Base-by-base conservation (phyloP, 2,329 filamentous ascomycete species). In the Arthrobotrys entomopaga region DNA sequence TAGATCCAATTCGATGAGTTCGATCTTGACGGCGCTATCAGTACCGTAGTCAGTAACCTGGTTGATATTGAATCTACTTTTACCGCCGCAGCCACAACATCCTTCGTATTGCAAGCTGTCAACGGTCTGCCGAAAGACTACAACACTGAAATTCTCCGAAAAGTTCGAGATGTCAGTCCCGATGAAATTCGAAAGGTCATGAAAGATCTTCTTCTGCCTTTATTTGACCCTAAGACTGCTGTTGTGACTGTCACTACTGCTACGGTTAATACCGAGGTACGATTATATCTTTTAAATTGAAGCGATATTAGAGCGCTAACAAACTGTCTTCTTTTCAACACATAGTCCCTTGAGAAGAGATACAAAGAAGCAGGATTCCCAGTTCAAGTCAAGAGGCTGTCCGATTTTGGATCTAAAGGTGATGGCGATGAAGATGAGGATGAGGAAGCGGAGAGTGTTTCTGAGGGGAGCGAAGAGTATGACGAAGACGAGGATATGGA, bases 181-280 rank as follows among this genome's bases (percentile, higher is more conserved):
- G 89, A 93, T 11, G 88, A 97, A 79, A 90, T 98, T 77, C 90
- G 88, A 81, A 84, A 84, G 22, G 91, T 88, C 1, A 87, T 99
- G 83, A 86, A 83, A 60, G 89, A 92, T 16, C 85, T 94, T 60
- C 85, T 99, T 29, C 80, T 96, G 78, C 90, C 91, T 0, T 85
- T 95, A 40, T 98, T 99, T 81, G 86, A 88, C 77, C 88, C 93
- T 0, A 88, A 89, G 19, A 92, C 86, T 80, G 89, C 92, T 76
- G 96, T 98, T 80, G 83, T 97, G 60, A 88, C 97, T 2, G 86
- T 97, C 59, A 97, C 94, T 6, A 97, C 94, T 80, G 91, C 92
- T 19, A 90, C 90, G 15, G 87, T 92, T 56, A 90, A 97, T 87
- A 86, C 89, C 78, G 91, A 97, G 85, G 92, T 95, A 83, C 83